Evolutionary conservation across 257 asterid genomes (phyloP).

Genomic region (Osmanthus fragrans): DNA sequence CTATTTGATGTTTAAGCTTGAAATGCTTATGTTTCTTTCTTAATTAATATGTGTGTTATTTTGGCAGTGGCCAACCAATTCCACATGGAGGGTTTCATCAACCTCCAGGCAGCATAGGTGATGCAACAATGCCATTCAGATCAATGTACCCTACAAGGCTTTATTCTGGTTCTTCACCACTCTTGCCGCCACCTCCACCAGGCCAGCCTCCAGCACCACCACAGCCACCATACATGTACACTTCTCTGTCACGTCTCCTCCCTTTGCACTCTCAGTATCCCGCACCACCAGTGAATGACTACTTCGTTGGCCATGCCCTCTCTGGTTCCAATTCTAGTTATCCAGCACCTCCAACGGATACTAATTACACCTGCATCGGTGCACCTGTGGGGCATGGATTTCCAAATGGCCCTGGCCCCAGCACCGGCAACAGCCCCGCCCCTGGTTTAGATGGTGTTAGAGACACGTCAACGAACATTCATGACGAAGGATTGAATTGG

Average conservation of each 20-base stretch:
- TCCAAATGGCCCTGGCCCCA: conserved; percentile 15
- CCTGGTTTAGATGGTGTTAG: conserved; percentile 28
- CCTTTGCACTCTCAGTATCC: conserved; percentile 55
- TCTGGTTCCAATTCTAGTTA: conserved; percentile 30
- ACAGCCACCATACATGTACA: conserved; percentile 39
- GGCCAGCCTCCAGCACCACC: conserved; percentile 26
- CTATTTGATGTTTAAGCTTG: neutral
- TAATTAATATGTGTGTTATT: neutral
- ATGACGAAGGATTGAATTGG: conserved; percentile 50
- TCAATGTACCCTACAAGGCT: conserved; percentile 60
- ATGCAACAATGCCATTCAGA: conserved; percentile 47
- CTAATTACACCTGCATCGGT: conserved; percentile 75
- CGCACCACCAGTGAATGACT: conserved; percentile 39
- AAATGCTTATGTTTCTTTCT: neutral
- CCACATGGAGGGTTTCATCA: conserved; percentile 61
- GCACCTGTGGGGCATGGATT: conserved; percentile 67
- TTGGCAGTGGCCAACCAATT: conserved; percentile 54
- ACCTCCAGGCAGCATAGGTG: conserved; percentile 32
- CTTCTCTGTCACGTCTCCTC: conserved; percentile 52
- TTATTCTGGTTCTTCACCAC: conserved; percentile 41
- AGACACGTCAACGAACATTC: conserved; percentile 33
- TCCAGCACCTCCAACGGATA: conserved; percentile 22
- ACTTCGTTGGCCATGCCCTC: conserved; percentile 64
- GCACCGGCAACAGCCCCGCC: conserved; percentile 2
- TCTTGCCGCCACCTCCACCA: conserved; percentile 36